These are phyloP conservation scores for Kodamaea sagamina DNA, from an alignment of 805 yeast species.

Conservation along the genomic window DNA sequence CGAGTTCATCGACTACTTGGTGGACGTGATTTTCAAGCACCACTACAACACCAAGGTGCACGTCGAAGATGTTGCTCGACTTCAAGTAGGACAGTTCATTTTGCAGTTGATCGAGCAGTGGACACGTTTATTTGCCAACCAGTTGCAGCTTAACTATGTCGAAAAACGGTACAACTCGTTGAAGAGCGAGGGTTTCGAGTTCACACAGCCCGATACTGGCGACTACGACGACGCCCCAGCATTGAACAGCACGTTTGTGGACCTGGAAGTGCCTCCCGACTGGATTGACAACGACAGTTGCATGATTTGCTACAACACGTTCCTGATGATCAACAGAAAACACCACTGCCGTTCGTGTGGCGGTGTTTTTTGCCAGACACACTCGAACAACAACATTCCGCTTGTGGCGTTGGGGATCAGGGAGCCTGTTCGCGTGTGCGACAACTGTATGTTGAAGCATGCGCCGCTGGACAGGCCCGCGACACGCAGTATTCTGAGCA, in stretches of 20 bases:
- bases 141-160: constrained; percentile 65
- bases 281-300: constrained; percentile 97
- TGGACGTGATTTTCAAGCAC: constrained; percentile 43
- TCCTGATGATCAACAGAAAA: constrained; percentile 81
- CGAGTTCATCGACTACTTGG: constrained; percentile 82
- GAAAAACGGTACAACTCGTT: constrained; percentile 61
- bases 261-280: constrained; percentile 92
- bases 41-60: constrained; percentile 37
- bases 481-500: not conserved
- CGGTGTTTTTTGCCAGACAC: constrained; percentile 85
- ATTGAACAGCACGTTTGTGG: constrained; percentile 53
- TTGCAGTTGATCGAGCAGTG: constrained; percentile 73
- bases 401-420: constrained; percentile 83
- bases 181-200: constrained; percentile 60
- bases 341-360: constrained; percentile 98
- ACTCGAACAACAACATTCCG: constrained; percentile 72
- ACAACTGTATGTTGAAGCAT: constrained; percentile 74
- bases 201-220: constrained; percentile 36
- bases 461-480: constrained; percentile 18
- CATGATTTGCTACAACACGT: constrained; percentile 84
- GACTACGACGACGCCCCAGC: constrained; percentile 33
- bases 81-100: constrained; percentile 55
- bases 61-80: constrained; percentile 21
- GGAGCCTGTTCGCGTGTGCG: constrained; percentile 92
- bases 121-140: constrained; percentile 71